phyloP scores from a whole-genome alignment of 805 yeast species.

The Maudiozyma barnettii region DNA sequence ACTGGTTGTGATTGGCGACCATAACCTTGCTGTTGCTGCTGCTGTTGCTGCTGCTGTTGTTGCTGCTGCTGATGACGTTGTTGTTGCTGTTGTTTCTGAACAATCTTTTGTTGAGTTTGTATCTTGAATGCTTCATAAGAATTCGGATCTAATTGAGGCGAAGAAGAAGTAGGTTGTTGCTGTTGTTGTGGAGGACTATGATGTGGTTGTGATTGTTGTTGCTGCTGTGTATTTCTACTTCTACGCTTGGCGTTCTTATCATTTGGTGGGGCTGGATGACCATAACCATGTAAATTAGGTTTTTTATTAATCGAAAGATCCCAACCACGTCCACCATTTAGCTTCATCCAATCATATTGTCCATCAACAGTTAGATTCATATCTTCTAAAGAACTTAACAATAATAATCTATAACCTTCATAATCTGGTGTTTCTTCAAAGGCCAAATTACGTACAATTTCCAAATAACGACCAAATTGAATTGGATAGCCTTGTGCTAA shows the following conservation, averaged over 20 bases:
- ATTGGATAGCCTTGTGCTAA: constrained; percentile 83
- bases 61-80: constrained; percentile 7
- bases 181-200: constrained; percentile 18
- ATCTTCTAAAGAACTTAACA: constrained; percentile 69
- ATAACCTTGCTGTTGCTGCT: constrained; percentile 7
- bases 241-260: constrained; percentile 30
- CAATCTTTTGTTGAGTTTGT: constrained; percentile 30
- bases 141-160: constrained; percentile 32
- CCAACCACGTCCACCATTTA: constrained; percentile 95
- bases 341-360: constrained; percentile 95
- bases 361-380: constrained; percentile 70
- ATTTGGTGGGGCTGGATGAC: constrained; percentile 81
- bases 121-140: constrained; percentile 32
- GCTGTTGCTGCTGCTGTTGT: constrained; percentile 4
- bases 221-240: neutral
- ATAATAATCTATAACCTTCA: constrained; percentile 67
- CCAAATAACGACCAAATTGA: constrained; percentile 87
- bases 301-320: constrained; percentile 81
- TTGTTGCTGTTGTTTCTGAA: constrained; percentile 22
- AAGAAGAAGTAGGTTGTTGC: constrained; percentile 3
- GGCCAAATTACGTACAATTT: constrained; percentile 75
- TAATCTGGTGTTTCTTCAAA: constrained; percentile 95
- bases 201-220: constrained; percentile 17
- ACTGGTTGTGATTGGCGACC: constrained; percentile 12
- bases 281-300: constrained; percentile 92